Percentiles rank a stretch among this genome's conserved stretches.
These are phyloP conservation scores for Dryadomyces quercivorus DNA, from an alignment of 2,329 filamentous ascomycete species.

Conservation along the genomic window DNA sequence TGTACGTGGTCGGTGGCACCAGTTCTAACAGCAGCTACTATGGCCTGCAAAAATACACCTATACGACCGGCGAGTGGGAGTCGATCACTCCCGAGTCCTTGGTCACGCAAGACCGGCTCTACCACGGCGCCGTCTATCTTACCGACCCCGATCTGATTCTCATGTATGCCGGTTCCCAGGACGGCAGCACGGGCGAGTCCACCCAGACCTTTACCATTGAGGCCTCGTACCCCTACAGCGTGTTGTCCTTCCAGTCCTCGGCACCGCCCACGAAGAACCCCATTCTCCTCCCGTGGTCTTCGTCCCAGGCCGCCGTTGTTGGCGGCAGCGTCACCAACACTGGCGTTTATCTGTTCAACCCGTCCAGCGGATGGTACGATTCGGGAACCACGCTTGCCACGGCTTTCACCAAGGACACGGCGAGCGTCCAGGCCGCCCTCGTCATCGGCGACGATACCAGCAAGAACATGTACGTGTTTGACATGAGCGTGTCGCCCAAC, in stretches of 20 bases:
- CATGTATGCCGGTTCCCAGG: conserved; percentile 66
- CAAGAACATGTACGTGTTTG: conserved; percentile 67
- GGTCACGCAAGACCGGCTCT: conserved; percentile 55
- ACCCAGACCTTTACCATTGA: conserved; percentile 65
- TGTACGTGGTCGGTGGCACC: conserved; percentile 74
- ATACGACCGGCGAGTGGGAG: conserved; percentile 40
- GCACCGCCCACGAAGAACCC: conserved; percentile 56
- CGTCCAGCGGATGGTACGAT: conserved; percentile 51
- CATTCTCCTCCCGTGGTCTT: conserved; percentile 62
- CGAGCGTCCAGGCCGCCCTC: conserved; percentile 47
- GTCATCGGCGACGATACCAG: conserved; percentile 64
- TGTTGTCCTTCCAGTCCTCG: conserved; percentile 42
- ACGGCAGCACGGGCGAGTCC: conserved; percentile 44
- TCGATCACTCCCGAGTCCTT: conserved; percentile 28
- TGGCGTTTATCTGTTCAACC: conserved; percentile 60
- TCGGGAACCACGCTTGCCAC: conserved; percentile 51
- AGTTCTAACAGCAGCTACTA: conserved; percentile 43
- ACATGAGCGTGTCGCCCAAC: conserved; percentile 64
- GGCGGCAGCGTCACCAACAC: conserved; percentile 58
- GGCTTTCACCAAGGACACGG: conserved; percentile 45
- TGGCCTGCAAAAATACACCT: conserved; percentile 61
- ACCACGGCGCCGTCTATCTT: conserved; percentile 68
- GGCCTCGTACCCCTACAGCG: conserved; percentile 50
- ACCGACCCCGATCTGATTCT: conserved; percentile 58
- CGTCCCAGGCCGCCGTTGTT: conserved; percentile 57